A percentile compares a stretch with the other conserved stretches of the same genome.
Evolutionary conservation across 139 green algal genomes (phyloP).

Genomic region (Chlamydomonas incerta): DNA sequence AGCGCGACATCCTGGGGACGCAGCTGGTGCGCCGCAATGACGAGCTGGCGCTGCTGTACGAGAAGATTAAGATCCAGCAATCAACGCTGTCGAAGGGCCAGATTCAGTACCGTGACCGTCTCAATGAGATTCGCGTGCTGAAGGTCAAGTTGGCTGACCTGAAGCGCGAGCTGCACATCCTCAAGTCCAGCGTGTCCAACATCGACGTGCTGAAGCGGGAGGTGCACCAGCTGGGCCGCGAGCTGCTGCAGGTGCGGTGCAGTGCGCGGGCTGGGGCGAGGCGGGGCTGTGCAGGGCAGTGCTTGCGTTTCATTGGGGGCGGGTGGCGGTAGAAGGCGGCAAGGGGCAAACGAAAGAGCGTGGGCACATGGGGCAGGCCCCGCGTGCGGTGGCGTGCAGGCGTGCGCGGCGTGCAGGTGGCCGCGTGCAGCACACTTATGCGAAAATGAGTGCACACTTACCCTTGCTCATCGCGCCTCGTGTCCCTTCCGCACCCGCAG

Average conservation of each 20-base stretch:
- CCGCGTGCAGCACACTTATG: too few relatives aligned
- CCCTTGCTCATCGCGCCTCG: background rate
- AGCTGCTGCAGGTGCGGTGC: conserved; percentile 77
- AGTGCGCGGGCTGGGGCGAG: too few relatives aligned
- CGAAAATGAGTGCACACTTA: too few relatives aligned
- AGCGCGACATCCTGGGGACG: conserved; percentile 90
- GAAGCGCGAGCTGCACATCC: conserved; percentile 85
- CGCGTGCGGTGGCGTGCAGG: too few relatives aligned
- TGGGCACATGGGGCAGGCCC: too few relatives aligned
- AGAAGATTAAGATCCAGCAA: conserved; percentile 96
- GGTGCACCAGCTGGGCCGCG: conserved; percentile 84
- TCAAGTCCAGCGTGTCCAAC: conserved; percentile 82
- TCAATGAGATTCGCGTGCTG: conserved; percentile 91
- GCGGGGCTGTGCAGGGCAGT: too few relatives aligned
- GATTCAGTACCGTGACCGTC: conserved; percentile 89
- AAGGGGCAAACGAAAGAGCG: too few relatives aligned
- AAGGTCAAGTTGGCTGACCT: conserved; percentile 90
- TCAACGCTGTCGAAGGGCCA: conserved; percentile 86
- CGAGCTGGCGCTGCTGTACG: conserved; percentile 93
- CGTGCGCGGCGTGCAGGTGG: too few relatives aligned
- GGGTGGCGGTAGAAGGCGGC: too few relatives aligned
- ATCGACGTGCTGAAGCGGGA: conserved; percentile 93
- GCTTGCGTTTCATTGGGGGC: too few relatives aligned
- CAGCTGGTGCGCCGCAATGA: conserved; percentile 93
- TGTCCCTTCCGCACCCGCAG: background rate